Base-by-base conservation (phyloP, 495 filamentous ascomycete genomes). In the Viridothelium virens region DNA sequence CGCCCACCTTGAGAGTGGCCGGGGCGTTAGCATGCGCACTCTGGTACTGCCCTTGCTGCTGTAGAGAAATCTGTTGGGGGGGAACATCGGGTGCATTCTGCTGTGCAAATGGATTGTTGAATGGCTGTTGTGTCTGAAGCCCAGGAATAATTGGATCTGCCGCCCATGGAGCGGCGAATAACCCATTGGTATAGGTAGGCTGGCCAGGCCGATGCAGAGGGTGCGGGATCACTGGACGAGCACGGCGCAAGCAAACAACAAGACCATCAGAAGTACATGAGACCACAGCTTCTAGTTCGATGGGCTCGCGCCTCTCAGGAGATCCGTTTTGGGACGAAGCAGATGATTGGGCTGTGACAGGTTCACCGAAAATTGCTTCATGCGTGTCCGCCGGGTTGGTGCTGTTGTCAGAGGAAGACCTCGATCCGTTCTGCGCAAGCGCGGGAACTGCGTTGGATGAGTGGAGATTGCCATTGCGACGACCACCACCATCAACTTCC, bases 181-280 rank as follows among this genome's bases (percentile, higher is more conserved):
- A 79, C 25, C 89, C 89, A 72, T 88, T 87, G 64, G 84, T 76
- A 70, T 83, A 82, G 2, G 76, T 69, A 63, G 83, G 76, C 66
- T 71, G 76, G 44, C 79, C 76, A 3, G 79, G 74, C 50, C 75
- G 75, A 25, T 78, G 73, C 38, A 80, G 75, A 31, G 79, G 80
- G 38, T 79, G 77, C 16, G 89, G 88, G 48, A 91, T 85, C 2
- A 85, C 80, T 18, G 91, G 87, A 36, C 89, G 81, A 37, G 91
- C 90, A 61, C 84, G 85, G 48, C 91, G 88, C 11, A 96, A 79
- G 38, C 93, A 87, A 18, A 95, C 91, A 9, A 95, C 91, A 12
- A 96, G 78, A 11, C 91, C 91, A 74, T 95, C 91, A 1, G 91
- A 95, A 2, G 91, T 92, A 74, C 91, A 96, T 5, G 91, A 95